Evolutionary conservation across 1,284 basidiomycete genomes (phyloP).

Genomic region (Apiotrichum porosum): DNA sequence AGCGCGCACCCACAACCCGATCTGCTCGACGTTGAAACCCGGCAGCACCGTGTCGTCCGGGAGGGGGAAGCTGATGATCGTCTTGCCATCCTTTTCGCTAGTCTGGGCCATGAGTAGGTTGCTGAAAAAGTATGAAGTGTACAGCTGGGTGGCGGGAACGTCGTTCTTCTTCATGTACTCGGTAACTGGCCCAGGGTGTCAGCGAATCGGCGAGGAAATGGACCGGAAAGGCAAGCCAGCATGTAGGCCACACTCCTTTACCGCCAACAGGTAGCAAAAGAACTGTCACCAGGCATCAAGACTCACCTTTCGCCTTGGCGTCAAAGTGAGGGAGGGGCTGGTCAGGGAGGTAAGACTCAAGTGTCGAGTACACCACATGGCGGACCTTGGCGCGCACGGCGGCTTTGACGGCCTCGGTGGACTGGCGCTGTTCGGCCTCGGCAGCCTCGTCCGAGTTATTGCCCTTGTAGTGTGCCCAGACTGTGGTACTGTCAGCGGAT

Average conservation of each 20-base stretch:
- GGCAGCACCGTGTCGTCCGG: conserved; percentile 26
- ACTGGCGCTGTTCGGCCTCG: conserved; percentile 13
- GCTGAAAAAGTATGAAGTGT: conserved; percentile 16
- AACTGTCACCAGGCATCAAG: neutral
- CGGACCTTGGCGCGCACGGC: conserved; percentile 23
- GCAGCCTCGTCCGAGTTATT: conserved; percentile 6
- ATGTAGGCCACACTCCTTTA: too few relatives aligned
- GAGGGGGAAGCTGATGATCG: conserved; percentile 16
- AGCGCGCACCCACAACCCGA: conserved; percentile 27
- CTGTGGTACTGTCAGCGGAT: neutral
- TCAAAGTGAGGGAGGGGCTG: conserved; percentile 25
- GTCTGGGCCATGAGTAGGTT: conserved; percentile 7
- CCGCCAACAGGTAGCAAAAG: too few relatives aligned
- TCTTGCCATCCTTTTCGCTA: conserved; percentile 9
- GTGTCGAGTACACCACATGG: conserved; percentile 34
- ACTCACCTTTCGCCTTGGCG: conserved; percentile 31
- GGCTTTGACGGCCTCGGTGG: conserved; percentile 23
- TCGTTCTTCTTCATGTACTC: conserved; percentile 22
- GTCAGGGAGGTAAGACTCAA: conserved; percentile 20
- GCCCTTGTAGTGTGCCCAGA: conserved; percentile 7
- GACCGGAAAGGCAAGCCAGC: too few relatives aligned
- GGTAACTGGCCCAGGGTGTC: conserved; percentile 15
- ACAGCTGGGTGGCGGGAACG: conserved; percentile 21
- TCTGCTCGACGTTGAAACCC: conserved; percentile 26
- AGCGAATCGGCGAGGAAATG: too few relatives aligned